Percentiles rank a stretch among this genome's conserved stretches.
Evolutionary conservation across 495 filamentous ascomycete genomes (phyloP).

Genomic region (Symbiotaphrina buchneri): DNA sequence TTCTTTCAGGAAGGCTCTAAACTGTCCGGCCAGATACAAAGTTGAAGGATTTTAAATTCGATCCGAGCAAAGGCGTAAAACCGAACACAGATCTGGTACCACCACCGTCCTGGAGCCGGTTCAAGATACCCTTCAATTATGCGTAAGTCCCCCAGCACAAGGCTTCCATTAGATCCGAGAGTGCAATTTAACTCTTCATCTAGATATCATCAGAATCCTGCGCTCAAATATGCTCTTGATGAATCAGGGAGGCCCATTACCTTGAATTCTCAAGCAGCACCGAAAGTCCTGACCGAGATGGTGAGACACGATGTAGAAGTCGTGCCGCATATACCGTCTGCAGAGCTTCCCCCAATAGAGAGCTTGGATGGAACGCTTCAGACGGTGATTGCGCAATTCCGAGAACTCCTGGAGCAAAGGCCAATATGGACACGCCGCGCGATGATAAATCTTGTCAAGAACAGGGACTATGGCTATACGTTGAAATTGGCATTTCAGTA

Average conservation of each 20-base stretch:
- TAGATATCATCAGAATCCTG: conserved; percentile 16
- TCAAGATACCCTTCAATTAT: conserved; percentile 46
- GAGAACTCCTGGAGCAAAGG: conserved; percentile 37
- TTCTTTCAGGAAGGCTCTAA: not conserved
- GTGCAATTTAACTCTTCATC: not conserved
- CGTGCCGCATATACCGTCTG: conserved; percentile 28
- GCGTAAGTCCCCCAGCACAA: conserved; percentile 4
- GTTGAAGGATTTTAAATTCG: conserved; percentile 51
- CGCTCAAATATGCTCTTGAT: conserved; percentile 27
- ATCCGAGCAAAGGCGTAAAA: conserved; percentile 33
- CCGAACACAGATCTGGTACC: conserved; percentile 49
- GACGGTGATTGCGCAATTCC: conserved; percentile 31
- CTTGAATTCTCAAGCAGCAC: conserved; percentile 24
- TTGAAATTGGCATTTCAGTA: conserved; percentile 48
- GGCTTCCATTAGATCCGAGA: not conserved
- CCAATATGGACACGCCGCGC: conserved; percentile 75
- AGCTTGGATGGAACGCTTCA: conserved; percentile 26
- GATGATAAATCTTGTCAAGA: conserved; percentile 21
- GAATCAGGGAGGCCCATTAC: conserved; percentile 23
- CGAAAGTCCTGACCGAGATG: conserved; percentile 30
- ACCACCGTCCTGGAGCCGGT: conserved; percentile 50
- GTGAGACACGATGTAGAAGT: conserved; percentile 31
- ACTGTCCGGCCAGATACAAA: conserved; percentile 25
- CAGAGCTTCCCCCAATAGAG: conserved; percentile 22
- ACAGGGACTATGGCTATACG: conserved; percentile 24